phyloP scores from a whole-genome alignment of 345 rosid species.

The Hibiscus syriacus region DNA sequence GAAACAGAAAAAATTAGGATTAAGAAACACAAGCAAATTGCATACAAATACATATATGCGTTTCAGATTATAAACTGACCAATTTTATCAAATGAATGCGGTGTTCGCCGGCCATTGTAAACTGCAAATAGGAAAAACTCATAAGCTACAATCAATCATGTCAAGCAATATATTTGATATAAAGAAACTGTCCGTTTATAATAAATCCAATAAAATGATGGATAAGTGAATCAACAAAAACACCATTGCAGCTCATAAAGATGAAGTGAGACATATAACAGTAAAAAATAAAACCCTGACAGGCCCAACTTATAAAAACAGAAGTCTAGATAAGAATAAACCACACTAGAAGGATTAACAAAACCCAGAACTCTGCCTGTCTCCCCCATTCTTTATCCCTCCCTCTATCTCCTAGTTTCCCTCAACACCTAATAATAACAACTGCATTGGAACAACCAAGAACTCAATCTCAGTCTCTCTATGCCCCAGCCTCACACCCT shows the following conservation, averaged over 20 bases:
- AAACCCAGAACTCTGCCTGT: not conserved
- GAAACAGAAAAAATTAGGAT: not conserved
- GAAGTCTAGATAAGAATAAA: not conserved
- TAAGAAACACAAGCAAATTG: not conserved
- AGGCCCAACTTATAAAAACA: not conserved
- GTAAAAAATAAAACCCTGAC: not conserved
- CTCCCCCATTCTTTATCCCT: not conserved
- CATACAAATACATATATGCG: not conserved
- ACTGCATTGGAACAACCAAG: not conserved
- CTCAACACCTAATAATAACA: not conserved
- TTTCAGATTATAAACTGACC: slow-evolving; percentile 44
- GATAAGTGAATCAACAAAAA: not conserved
- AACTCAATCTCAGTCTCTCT: not conserved
- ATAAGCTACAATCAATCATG: not conserved
- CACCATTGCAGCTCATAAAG: not conserved
- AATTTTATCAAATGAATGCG: slow-evolving; percentile 73
- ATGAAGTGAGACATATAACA: not conserved
- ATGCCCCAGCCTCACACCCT: not conserved
- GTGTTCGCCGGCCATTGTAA: slow-evolving; percentile 73
- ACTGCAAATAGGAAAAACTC: slow-evolving; percentile 39
- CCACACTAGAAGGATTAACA: not conserved
- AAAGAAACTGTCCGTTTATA: not conserved
- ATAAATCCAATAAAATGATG: not conserved
- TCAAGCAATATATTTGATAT: not conserved
- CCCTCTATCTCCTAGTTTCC: not conserved